These are phyloP conservation scores for Yamadazyma membranifaciens DNA, from an alignment of 1,139 yeast genomes.

Conservation along the genomic window DNA sequence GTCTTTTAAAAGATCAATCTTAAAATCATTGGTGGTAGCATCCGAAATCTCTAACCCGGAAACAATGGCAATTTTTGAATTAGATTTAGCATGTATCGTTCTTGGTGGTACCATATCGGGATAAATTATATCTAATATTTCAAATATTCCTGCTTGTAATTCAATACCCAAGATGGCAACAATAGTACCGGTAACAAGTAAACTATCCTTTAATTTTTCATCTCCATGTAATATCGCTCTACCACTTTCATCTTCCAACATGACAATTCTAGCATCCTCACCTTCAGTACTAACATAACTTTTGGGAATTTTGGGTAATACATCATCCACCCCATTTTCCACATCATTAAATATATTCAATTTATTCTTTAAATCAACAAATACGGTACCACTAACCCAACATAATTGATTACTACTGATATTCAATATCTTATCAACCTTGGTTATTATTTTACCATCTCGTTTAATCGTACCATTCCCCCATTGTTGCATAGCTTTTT, in stretches of 20 bases:
- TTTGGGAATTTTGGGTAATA: slow-evolving; percentile 37
- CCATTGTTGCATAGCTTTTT: slow-evolving; percentile 43
- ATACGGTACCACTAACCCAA: slow-evolving; percentile 91
- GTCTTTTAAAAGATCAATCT: slow-evolving; percentile 64
- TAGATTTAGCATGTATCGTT: slow-evolving; percentile 21
- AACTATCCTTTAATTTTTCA: slow-evolving; percentile 41
- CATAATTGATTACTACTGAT: slow-evolving; percentile 66
- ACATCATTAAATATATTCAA: slow-evolving; percentile 85
- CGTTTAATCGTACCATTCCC: slow-evolving; percentile 42
- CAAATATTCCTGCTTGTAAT: slow-evolving; percentile 78
- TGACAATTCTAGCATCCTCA: slow-evolving; percentile 46
- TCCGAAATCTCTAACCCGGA: slow-evolving; percentile 68
- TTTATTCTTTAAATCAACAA: slow-evolving; percentile 79
- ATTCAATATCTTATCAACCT: slow-evolving; percentile 71
- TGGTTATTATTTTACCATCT: slow-evolving; percentile 33
- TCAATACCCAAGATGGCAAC: slow-evolving; percentile 88
- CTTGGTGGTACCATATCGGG: slow-evolving; percentile 65
- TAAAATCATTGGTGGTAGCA: slow-evolving; percentile 39
- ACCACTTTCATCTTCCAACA: slow-evolving; percentile 94
- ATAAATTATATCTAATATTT: slow-evolving; percentile 74
- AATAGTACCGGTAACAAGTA: slow-evolving; percentile 83
- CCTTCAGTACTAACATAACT: slow-evolving; percentile 26
- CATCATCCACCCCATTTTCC: slow-evolving; percentile 55
- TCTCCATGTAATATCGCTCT: slow-evolving; percentile 75
- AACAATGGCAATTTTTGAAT: slow-evolving; percentile 52